Percentiles rank a stretch among this genome's conserved stretches.
phyloP scores from a whole-genome alignment of 2,329 filamentous ascomycete genomes.

The Cordyceps javanica region DNA sequence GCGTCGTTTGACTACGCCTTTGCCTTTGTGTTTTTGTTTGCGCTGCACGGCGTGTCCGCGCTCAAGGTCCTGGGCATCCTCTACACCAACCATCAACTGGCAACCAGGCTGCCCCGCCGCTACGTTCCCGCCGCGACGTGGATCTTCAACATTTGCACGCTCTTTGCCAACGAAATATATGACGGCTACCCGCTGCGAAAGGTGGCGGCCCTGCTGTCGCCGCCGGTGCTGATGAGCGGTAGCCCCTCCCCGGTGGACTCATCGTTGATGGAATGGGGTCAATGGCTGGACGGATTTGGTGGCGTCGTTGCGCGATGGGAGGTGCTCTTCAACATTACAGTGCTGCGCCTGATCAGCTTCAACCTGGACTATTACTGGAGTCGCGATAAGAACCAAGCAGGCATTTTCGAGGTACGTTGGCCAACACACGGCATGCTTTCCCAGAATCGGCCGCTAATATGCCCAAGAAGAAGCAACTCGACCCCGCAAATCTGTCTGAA shows the following conservation, averaged over 20 bases:
- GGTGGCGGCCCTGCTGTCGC: conserved; percentile 49
- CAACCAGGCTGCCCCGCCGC: conserved; percentile 61
- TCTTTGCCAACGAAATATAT: conserved; percentile 86
- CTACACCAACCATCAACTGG: conserved; percentile 74
- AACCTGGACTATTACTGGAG: conserved; percentile 98
- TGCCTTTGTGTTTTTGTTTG: conserved; percentile 69
- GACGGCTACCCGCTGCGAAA: conserved; percentile 67
- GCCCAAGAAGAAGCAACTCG: conserved; percentile 93
- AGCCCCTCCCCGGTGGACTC: conserved; percentile 23
- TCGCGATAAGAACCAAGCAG: conserved; percentile 55
- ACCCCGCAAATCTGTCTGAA: conserved; percentile 81
- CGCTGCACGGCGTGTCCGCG: conserved; percentile 78
- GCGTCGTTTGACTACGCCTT: conserved; percentile 79
- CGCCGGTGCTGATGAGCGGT: conserved; percentile 29
- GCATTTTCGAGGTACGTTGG: conserved; percentile 70
- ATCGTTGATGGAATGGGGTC: conserved; percentile 53
- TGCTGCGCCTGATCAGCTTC: conserved; percentile 89
- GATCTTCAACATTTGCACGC: conserved; percentile 76
- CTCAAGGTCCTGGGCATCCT: conserved; percentile 78
- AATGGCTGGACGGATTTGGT: conserved; percentile 69
- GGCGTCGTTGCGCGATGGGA: conserved; percentile 91
- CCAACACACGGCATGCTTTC: not conserved
- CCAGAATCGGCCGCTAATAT: conserved; percentile 47
- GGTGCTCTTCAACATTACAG: conserved; percentile 94
- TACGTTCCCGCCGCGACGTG: conserved; percentile 75